These are phyloP conservation scores for Cladochytrium tenue DNA, from an alignment of 371 early-diverging fungal species.

Conservation along the genomic window DNA sequence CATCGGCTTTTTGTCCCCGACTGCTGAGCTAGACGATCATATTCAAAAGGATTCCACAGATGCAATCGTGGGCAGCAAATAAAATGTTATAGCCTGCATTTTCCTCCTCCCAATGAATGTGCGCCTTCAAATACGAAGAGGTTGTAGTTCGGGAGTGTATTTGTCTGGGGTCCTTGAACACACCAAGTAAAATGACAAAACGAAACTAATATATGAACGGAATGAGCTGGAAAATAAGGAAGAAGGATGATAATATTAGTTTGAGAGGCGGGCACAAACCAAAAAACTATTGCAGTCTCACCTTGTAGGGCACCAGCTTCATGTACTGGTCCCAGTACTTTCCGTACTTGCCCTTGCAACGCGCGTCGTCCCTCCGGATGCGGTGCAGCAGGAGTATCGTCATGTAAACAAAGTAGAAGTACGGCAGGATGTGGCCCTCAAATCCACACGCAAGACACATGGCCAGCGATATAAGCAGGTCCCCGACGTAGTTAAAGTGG, in stretches of 20 bases:
- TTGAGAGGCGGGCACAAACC: neutral
- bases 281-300: constrained; percentile 47
- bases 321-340: constrained; percentile 74
- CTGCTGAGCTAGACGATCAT: no score
- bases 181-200: neutral
- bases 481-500: constrained; percentile 83
- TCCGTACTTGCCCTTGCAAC: constrained; percentile 74
- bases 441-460: constrained; percentile 71
- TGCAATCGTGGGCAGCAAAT: no score
- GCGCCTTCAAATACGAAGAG: neutral
- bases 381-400: constrained; percentile 64
- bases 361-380: constrained; percentile 64
- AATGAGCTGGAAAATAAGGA: constrained; percentile 15
- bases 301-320: constrained; percentile 62
- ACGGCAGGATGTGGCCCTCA: constrained; percentile 57
- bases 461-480: constrained; percentile 65
- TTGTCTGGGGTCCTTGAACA: neutral
- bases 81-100: no score
- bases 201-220: constrained; percentile 9
- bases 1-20: no score
- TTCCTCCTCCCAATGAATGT: no score
- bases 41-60: no score
- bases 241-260: neutral
- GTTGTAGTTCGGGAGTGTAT: neutral
- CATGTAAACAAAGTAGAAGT: constrained; percentile 78